These are phyloP conservation scores for Penicillium sp. DNA, from an alignment of 2,329 filamentous ascomycete genomes.

Conservation along the genomic window DNA sequence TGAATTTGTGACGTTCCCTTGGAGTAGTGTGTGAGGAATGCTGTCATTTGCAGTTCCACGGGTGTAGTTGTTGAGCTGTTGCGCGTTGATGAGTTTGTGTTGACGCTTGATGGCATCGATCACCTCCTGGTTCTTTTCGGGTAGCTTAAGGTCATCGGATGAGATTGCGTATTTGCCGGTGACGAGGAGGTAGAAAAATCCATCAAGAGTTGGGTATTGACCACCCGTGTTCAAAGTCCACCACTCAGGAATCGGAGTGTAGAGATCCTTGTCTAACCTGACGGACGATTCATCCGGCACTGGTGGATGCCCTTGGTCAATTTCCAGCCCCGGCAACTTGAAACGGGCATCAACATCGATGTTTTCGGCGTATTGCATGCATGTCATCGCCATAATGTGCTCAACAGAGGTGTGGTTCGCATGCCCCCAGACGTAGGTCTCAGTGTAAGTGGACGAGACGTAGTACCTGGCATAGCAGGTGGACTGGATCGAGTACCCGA, in stretches of 20 bases:
- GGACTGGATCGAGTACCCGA: no score
- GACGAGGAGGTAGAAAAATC: constrained; percentile 17
- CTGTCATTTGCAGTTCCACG: constrained; percentile 3
- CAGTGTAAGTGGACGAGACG: no score
- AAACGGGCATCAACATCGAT: constrained; percentile 17
- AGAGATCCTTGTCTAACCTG: background rate
- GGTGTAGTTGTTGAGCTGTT: constrained; percentile 16
- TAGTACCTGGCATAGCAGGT: no score
- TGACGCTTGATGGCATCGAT: constrained; percentile 17
- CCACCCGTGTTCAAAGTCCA: constrained; percentile 8
- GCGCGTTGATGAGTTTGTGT: constrained; percentile 17
- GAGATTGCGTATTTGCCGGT: constrained; percentile 19
- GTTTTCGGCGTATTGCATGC: constrained; percentile 15
- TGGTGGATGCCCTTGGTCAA: constrained; percentile 11
- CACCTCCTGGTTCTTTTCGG: constrained; percentile 8
- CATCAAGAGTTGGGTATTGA: constrained; percentile 11
- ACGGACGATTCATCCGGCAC: constrained; percentile 16
- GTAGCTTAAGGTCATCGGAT: background rate
- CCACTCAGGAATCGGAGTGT: constrained; percentile 13
- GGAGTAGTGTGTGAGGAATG: background rate
- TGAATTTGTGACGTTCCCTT: constrained; percentile 13
- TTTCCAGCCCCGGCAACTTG: constrained; percentile 10
- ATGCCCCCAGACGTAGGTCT: no score
- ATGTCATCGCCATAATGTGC: constrained; percentile 13
- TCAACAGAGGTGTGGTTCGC: background rate